These are phyloP conservation scores for Ogataea populi-albae DNA, from an alignment of 805 yeast species.

Conservation along the genomic window DNA sequence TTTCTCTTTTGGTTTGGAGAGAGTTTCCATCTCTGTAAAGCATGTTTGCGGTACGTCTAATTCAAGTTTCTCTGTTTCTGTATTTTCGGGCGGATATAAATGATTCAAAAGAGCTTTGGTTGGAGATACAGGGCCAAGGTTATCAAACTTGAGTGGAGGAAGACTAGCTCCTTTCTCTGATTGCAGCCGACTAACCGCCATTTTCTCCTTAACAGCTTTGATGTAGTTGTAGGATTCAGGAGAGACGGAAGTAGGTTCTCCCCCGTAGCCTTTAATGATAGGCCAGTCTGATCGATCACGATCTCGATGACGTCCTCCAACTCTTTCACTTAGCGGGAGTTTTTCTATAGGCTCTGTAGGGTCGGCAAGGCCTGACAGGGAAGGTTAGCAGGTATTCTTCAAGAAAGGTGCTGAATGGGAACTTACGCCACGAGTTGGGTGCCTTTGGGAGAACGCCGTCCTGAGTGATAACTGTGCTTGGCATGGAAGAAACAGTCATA, in stretches of 20 bases:
- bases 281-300: slow-evolving; percentile 6
- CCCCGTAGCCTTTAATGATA: slow-evolving; percentile 5
- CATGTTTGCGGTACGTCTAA: too few species aligned
- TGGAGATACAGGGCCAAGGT: slow-evolving; percentile 5
- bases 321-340: slow-evolving; percentile 1
- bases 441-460: too few species aligned
- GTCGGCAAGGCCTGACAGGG: too few species aligned
- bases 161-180: slow-evolving; percentile 3
- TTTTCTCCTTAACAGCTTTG: slow-evolving; percentile 3
- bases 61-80: too few species aligned
- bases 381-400: too few species aligned
- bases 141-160: slow-evolving; percentile 8
- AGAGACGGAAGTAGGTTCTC: slow-evolving; percentile 5
- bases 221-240: slow-evolving; percentile 9
- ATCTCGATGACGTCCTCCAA: slow-evolving; percentile 3
- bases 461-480: too few species aligned
- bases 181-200: not conserved
- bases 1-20: not conserved
- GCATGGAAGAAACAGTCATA: too few species aligned
- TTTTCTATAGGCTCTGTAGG: not conserved
- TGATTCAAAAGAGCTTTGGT: not conserved
- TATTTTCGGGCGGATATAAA: slow-evolving; percentile 4
- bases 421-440: too few species aligned
- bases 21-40: too few species aligned
- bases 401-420: too few species aligned